Percentiles rank a stretch among this genome's conserved stretches.
These are phyloP conservation scores for Coix lacrymajobi DNA, from an alignment of 176 grass and related monocot species.

Conservation along the genomic window DNA sequence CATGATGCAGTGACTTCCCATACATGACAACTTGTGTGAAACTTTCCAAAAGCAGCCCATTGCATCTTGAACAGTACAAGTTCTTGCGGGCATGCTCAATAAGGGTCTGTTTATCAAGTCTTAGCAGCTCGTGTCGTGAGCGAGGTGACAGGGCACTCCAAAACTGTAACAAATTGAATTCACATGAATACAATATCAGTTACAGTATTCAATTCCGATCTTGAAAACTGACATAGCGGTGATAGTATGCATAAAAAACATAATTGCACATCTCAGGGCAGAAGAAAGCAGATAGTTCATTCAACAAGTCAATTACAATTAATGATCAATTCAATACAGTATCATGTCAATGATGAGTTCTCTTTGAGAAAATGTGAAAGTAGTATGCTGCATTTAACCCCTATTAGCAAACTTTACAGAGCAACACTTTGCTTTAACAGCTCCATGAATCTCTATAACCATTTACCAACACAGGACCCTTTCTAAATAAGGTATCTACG, in stretches of 20 bases:
- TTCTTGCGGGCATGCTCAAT: slow-evolving; percentile 85
- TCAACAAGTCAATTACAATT: neutral
- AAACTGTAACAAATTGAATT: slow-evolving; percentile 51
- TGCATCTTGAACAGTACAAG: slow-evolving; percentile 85
- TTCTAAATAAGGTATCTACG: neutral
- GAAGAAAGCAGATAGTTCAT: neutral
- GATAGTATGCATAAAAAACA: neutral
- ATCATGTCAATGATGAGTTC: neutral
- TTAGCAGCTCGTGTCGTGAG: slow-evolving; percentile 47
- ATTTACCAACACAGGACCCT: neutral
- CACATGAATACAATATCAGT: slow-evolving; percentile 7
- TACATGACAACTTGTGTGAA: slow-evolving; percentile 76
- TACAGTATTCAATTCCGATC: neutral
- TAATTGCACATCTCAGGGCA: neutral
- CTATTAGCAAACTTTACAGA: neutral
- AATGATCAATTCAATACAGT: neutral
- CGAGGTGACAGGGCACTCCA: slow-evolving; percentile 62
- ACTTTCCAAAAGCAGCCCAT: slow-evolving; percentile 81
- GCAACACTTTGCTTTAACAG: neutral
- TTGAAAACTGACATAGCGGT: neutral
- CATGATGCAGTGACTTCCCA: slow-evolving; percentile 62
- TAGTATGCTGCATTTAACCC: neutral
- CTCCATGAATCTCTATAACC: neutral
- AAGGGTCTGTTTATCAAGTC: slow-evolving; percentile 72
- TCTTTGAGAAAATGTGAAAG: neutral